Base-by-base conservation (phyloP, 208 protist genomes). In the Acanthamoeba lenticulata region DNA sequence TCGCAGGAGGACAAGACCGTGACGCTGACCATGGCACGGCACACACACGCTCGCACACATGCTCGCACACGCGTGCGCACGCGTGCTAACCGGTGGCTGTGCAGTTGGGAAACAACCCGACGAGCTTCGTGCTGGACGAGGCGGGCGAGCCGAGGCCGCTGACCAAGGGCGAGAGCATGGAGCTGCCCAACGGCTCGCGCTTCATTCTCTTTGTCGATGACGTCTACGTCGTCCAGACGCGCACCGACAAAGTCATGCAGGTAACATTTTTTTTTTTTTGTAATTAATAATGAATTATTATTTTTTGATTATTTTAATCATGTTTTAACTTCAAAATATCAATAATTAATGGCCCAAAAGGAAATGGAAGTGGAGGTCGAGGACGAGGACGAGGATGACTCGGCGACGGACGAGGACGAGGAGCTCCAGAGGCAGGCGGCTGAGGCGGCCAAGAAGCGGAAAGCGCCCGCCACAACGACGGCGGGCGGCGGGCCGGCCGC, bases 191-290 rank as follows among this genome's bases (percentile, higher is more conserved):
- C 32, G 55, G 55, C 36, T 11, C 36, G 52, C 45, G 55, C 45
- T 90, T 90, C 38, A 65, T 45, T 13, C 32, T 90, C 17, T 90
- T 90, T n/a, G 52, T 90, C 6, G 83, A 90, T n/a, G 83, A 90
- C 36, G 49, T 65, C 45, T 90, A 90, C 38, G 36, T 67, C 24
- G 45, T 65, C 17, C 83, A 90, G 55, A 55, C 47, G 6, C 83
- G 83, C 52, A 45, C 38, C 17, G 83, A 90, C 83, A 90, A 44
- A 21, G 83, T 90, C 19, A 67, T 32, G 83, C 83, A 90, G 55
- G 69, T 44, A 34, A n/a, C n/a, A n/a, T n/a, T n/a, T n/a, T n/a
- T n/a, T n/a, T n/a, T n/a, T n/a, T n/a, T n/a, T n/a, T n/a, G n/a
- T n/a, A n/a, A n/a, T n/a, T n/a, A n/a, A n/a, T n/a, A n/a, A n/a